Evolutionary conservation across 768 basidiomycete species (phyloP), one percentile per base, ranked within the genome.

Genomic region (Collybia sordida): DNA sequence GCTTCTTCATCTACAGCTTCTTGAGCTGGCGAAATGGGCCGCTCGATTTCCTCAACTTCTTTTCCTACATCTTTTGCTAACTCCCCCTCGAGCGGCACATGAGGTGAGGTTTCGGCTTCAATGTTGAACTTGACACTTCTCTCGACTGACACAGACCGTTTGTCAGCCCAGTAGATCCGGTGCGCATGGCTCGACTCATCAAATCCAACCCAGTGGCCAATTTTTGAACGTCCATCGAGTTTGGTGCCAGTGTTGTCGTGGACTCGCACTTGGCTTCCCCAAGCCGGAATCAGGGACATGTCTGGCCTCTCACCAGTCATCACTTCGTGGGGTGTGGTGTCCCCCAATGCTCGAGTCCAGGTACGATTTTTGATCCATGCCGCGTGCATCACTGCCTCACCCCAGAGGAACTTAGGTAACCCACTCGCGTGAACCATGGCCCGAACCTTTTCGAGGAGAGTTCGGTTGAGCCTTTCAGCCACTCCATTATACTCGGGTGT

Each of bases 181-280:
- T 65, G 61, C 0, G 58, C 72, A 12, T 66, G 62, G 18, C 60
- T 64, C 19, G 61, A 49, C 3, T 59, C 52, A 43, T 69, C 64
- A 47, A 64, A 58, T 14, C 75, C 73, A 4, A 76, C 44, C 63
- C 67, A 75, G 4, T 56, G 36, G 6, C 64, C 71, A 42, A 63
- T 56, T 23, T 55, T 38, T 4, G 54, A 62, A 1, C 59, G 42
- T 3, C 54, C 53, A 14, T 51, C 58, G 44, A 71, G 57, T 56
- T 68, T 69, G 15, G 50, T 37, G 27, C 49, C 51, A 8, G 50
- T 38, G 2, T 55, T 46, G 24, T 65, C 51, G 36, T 62, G 61
- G 5, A 72, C 68, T 36, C 59, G 59, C 1, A 63, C 61, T 27
- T 54, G 51, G 24, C 46, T 55, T 8, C 69, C 72, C 59, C 63